Base-by-base conservation (phyloP, 2,329 filamentous ascomycete genomes). In the Arthrobotrys megalospora region DNA sequence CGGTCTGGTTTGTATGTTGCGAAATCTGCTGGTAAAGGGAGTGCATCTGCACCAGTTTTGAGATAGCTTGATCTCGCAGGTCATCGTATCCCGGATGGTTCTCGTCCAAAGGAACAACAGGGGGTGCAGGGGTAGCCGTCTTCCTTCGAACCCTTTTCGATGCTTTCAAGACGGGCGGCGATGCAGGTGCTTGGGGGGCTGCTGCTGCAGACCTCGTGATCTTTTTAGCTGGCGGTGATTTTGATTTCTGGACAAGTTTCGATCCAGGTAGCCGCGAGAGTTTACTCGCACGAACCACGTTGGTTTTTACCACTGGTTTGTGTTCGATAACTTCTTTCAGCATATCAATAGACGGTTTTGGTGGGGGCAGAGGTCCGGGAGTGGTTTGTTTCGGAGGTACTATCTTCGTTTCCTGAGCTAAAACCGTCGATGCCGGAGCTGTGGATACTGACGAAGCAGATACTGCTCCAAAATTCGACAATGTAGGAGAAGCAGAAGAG, bases 51-150 rank as follows among this genome's bases (percentile, higher is more conserved):
- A 45, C 72, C 12, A 78, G 43, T 28, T 72, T 78, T 6, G 75
- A 78, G 36, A 78, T 72, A 10, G 75, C 75, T 58, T 78, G 75
- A 36, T 78, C 75, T 16, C 75, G 75, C n/a, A 78, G 43, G 28
- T 78, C 75, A 14, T 78, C 75, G 14, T 67, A 78, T n/a, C 75
- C 75, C 1, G 75, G 67, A 24, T 78, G 75, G 47, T 72, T 78
- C n/a, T 78, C 75, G 16, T 78, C 75, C 6, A 78, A 24, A 14
- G 75, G 75, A n/a, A 78, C 53, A 1, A 78, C 75, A 8, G 60
- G 47, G 16, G 60, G 48, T n/a, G 38, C 62, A 12, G 75, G 62
- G 2, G 63, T 41, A n/a, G 53, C 11, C 11, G 63, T 53, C n/a
- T 45, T 72, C 43, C 62, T 71, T 19, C 64, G 65, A 8, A 32